Evolutionary conservation across 805 yeast genomes (phyloP).

Genomic region (Teunomyces atbi): DNA sequence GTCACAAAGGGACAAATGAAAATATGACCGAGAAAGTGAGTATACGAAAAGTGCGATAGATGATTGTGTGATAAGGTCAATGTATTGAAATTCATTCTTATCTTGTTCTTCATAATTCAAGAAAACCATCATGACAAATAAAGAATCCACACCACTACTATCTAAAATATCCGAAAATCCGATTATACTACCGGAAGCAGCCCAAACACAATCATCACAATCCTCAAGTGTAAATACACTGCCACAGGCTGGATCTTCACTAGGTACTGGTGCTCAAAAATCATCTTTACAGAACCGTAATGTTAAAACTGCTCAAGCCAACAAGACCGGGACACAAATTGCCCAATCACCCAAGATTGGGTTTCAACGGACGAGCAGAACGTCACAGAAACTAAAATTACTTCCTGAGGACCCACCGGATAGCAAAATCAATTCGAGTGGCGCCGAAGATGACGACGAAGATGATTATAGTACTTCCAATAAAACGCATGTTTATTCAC

Average conservation of each 20-base stretch:
- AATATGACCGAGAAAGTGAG: not conserved
- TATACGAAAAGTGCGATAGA: not conserved
- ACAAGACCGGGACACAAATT: constrained; percentile 24
- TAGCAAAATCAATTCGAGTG: constrained; percentile 9
- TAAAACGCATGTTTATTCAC: constrained; percentile 66
- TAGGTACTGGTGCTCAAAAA: not conserved
- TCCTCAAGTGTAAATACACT: not conserved
- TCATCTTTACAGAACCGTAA: constrained; percentile 4
- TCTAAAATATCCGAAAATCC: constrained; percentile 11
- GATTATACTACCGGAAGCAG: constrained; percentile 7
- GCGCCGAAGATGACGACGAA: constrained; percentile 18
- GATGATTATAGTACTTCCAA: constrained; percentile 30
- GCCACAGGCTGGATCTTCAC: not conserved
- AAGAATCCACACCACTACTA: constrained; percentile 14
- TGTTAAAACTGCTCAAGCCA: constrained; percentile 15
- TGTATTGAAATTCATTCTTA: not conserved
- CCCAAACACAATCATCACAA: not conserved
- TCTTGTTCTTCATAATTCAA: not conserved
- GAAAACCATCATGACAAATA: not conserved
- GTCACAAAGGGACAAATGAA: not conserved
- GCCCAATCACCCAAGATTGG: constrained; percentile 51
- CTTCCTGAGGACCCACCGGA: constrained; percentile 57
- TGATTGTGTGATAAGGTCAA: not conserved
- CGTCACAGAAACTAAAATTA: constrained; percentile 69
- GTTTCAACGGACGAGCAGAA: constrained; percentile 72